Percentiles rank a stretch among this genome's conserved stretches.
phyloP scores from a whole-genome alignment of 1,284 basidiomycete species.

The Rhodotorula sp. region DNA sequence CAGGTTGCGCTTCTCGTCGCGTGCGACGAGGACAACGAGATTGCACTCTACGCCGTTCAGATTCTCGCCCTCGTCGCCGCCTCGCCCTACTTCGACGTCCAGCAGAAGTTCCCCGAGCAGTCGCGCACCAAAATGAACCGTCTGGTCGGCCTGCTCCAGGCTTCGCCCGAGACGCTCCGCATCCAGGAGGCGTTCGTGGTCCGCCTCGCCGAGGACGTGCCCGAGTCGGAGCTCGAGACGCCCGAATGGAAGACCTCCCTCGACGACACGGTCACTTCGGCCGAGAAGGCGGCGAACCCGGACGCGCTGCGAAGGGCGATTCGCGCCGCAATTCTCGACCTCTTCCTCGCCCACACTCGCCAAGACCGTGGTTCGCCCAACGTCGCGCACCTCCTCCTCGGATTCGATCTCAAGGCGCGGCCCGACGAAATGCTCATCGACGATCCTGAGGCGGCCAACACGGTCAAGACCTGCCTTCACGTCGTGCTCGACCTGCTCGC shows the following conservation, averaged over 20 bases:
- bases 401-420: conserved; percentile 64
- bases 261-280: conserved; percentile 53
- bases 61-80: conserved; percentile 68
- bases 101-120: conserved; percentile 63
- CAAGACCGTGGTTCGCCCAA: conserved; percentile 71
- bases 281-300: conserved; percentile 38
- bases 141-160: conserved; percentile 76
- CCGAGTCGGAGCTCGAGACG: conserved; percentile 48
- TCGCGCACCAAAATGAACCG: conserved; percentile 56
- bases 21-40: conserved; percentile 69
- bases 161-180: conserved; percentile 79
- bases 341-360: conserved; percentile 79
- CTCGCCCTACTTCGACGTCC: conserved; percentile 58
- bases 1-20: conserved; percentile 80
- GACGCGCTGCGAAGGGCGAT: conserved; percentile 65
- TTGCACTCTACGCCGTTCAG: conserved; percentile 76
- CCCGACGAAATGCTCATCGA: conserved; percentile 51
- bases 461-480: conserved; percentile 72
- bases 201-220: conserved; percentile 59
- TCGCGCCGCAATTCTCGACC: conserved; percentile 75
- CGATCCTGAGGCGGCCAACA: conserved; percentile 64
- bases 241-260: conserved; percentile 40
- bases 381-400: conserved; percentile 82
- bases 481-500: conserved; percentile 76
- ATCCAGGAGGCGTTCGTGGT: conserved; percentile 77